Percentiles rank a stretch among this genome's conserved stretches.
Evolutionary conservation across 495 filamentous ascomycete genomes (phyloP).

Genomic region (Pyrenula aspistea): DNA sequence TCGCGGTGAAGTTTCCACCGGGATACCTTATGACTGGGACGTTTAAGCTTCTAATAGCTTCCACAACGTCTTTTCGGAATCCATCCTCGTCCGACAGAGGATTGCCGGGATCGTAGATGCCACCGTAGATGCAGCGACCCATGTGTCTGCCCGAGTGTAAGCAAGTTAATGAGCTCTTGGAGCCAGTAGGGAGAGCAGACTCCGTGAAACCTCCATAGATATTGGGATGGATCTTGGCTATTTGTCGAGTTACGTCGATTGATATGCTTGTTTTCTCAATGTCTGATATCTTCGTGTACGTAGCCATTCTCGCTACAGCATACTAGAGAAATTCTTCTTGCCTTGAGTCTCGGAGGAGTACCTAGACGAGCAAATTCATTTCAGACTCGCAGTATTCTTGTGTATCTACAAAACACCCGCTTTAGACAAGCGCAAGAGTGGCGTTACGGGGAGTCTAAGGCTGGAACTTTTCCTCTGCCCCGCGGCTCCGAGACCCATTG

Average conservation of each 20-base stretch:
- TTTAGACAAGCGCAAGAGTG: neutral
- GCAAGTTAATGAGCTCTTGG: conserved; percentile 3
- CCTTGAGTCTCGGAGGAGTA: too few relatives aligned
- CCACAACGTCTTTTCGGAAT: conserved; percentile 64
- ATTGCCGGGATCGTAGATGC: conserved; percentile 66
- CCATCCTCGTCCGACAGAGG: conserved; percentile 60
- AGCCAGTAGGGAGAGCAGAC: conserved; percentile 24
- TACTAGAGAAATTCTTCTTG: too few relatives aligned
- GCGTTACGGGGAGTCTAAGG: neutral
- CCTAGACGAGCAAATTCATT: too few relatives aligned
- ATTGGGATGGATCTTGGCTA: conserved; percentile 60
- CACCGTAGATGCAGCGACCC: conserved; percentile 77
- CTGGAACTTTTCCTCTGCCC: too few relatives aligned
- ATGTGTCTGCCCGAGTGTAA: conserved; percentile 44
- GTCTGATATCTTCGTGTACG: conserved; percentile 52
- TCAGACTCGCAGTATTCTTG: too few relatives aligned
- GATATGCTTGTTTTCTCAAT: conserved; percentile 45
- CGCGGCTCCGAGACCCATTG: neutral
- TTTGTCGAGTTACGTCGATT: conserved; percentile 42
- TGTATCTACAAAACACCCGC: too few relatives aligned
- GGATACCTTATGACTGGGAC: conserved; percentile 69
- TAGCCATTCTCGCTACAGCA: conserved; percentile 49
- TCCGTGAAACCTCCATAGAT: conserved; percentile 70
- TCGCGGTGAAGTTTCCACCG: conserved; percentile 70
- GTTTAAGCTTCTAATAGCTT: conserved; percentile 54